Conservation (phyloP, 2,329 filamentous ascomycete species). For the Xylaria sp. region DNA sequence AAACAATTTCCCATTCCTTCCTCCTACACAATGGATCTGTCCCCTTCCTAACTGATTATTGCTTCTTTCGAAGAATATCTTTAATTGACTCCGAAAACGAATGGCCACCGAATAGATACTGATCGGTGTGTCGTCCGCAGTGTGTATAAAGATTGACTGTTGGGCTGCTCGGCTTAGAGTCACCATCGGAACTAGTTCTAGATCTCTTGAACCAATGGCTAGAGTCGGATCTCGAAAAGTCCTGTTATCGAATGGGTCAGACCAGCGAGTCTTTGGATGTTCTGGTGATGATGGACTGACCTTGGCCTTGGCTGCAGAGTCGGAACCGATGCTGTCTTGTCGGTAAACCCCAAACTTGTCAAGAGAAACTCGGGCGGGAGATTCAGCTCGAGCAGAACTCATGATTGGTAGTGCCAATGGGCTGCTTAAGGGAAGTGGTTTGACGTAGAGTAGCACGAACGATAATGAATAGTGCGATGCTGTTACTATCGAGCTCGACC, state of each 20-base stretch:
- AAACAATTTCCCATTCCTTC: slow-evolving; percentile 7
- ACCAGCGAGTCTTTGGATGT: neutral
- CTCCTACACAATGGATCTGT: neutral
- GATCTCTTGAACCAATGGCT: slow-evolving; percentile 27
- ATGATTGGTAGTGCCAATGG: slow-evolving; percentile 34
- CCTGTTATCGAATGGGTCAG: slow-evolving; percentile 19
- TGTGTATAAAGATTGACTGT: slow-evolving; percentile 64
- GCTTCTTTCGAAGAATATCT: slow-evolving; percentile 53
- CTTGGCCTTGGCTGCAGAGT: slow-evolving; percentile 42
- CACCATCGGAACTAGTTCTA: slow-evolving; percentile 15
- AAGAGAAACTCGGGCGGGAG: slow-evolving; percentile 37
- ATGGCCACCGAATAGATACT: slow-evolving; percentile 63
- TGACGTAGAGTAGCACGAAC: neutral
- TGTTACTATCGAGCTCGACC: slow-evolving; percentile 7
- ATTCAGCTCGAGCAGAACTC: slow-evolving; percentile 37
- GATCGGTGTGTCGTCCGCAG: slow-evolving; percentile 65
- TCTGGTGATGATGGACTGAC: slow-evolving; percentile 29
- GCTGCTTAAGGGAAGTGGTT: neutral
- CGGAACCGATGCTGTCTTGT: slow-evolving; percentile 44
- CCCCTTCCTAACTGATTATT: neutral
- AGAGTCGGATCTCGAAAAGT: slow-evolving; percentile 2
- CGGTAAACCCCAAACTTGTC: slow-evolving; percentile 37
- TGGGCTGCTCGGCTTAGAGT: slow-evolving; percentile 48
- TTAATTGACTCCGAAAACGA: slow-evolving; percentile 52
- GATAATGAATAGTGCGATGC: neutral